These are phyloP conservation scores for Kazachstania sp. DNA, from an alignment of 1,139 yeast species.

Conservation along the genomic window DNA sequence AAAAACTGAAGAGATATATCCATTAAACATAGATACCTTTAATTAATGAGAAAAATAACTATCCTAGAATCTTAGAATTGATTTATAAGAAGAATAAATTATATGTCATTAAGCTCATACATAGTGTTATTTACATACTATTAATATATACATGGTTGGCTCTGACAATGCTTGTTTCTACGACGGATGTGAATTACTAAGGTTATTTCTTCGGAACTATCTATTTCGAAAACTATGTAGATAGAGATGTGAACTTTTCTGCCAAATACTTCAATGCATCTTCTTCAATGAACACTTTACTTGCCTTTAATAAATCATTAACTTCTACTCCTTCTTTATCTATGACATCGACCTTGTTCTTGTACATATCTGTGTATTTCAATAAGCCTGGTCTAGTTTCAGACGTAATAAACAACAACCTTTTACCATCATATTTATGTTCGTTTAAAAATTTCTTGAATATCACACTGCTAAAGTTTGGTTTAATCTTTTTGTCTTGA, in stretches of 20 bases:
- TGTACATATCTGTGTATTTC: slow-evolving; percentile 35
- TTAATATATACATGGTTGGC: not conserved
- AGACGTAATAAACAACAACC: slow-evolving; percentile 52
- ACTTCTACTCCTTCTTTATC: slow-evolving; percentile 77
- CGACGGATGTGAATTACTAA: not conserved
- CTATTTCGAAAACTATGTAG: not conserved
- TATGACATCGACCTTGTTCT: slow-evolving; percentile 53
- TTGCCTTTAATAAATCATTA: slow-evolving; percentile 75
- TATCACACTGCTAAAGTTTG: slow-evolving; percentile 24
- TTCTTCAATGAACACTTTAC: slow-evolving; percentile 65
- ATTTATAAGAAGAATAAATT: too few species aligned
- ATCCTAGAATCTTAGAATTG: too few species aligned
- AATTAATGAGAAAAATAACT: too few species aligned
- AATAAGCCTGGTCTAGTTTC: slow-evolving; percentile 29
- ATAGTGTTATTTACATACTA: not conserved
- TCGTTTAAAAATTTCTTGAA: slow-evolving; percentile 50
- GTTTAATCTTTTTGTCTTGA: not conserved
- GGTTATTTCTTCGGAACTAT: too few species aligned
- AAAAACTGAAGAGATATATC: not conserved
- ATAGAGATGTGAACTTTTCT: slow-evolving; percentile 1
- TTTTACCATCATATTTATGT: slow-evolving; percentile 47
- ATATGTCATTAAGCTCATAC: too few species aligned
- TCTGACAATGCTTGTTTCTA: too few species aligned
- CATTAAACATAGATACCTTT: not conserved
- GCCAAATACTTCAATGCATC: slow-evolving; percentile 53